Conservation (phyloP, 208 protist species). For the Trypanosoma brucei region DNA sequence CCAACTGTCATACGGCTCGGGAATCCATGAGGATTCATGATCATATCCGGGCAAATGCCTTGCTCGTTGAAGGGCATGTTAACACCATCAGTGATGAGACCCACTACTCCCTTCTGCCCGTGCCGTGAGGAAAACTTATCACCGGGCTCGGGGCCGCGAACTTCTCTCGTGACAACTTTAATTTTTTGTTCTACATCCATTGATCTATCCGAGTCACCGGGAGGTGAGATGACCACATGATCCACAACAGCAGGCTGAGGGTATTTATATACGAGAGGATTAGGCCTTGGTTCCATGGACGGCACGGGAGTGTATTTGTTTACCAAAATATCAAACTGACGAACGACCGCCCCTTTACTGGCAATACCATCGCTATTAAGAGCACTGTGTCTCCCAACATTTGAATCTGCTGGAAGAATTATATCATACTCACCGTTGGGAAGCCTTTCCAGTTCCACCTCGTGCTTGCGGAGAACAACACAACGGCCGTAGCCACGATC, state of each 20-base stretch:
- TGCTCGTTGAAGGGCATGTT: conserved; percentile 99
- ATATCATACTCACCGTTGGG: conserved; percentile 67
- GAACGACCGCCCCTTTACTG: conserved; percentile 82
- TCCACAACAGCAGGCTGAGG: conserved; percentile 90
- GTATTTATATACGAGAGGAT: conserved; percentile 91
- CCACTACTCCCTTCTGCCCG: conserved; percentile 99
- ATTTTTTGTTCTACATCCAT: conserved; percentile 91
- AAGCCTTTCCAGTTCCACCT: conserved; percentile 65
- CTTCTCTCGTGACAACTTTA: conserved; percentile 93
- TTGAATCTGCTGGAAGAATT: conserved; percentile 67
- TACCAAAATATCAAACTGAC: conserved; percentile 90
- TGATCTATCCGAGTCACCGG: conserved; percentile 70
- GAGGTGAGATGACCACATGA: conserved; percentile 91
- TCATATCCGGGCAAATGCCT: conserved; percentile 98
- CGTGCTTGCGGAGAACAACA: conserved; percentile 90
- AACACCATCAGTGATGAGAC: conserved; percentile 97
- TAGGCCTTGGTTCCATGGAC: conserved; percentile 40
- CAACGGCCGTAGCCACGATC: conserved; percentile 97
- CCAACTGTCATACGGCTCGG: conserved; percentile 99
- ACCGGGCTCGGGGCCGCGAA: conserved; percentile 94
- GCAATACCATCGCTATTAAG: conserved; percentile 96
- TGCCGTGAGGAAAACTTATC: conserved; percentile 99
- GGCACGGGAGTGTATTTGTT: conserved; percentile 91
- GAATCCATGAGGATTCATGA: conserved; percentile 99
- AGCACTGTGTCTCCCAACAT: conserved; percentile 44